These are phyloP conservation scores for Nissolia schottii DNA, from an alignment of 306 rosid species.

Conservation along the genomic window DNA sequence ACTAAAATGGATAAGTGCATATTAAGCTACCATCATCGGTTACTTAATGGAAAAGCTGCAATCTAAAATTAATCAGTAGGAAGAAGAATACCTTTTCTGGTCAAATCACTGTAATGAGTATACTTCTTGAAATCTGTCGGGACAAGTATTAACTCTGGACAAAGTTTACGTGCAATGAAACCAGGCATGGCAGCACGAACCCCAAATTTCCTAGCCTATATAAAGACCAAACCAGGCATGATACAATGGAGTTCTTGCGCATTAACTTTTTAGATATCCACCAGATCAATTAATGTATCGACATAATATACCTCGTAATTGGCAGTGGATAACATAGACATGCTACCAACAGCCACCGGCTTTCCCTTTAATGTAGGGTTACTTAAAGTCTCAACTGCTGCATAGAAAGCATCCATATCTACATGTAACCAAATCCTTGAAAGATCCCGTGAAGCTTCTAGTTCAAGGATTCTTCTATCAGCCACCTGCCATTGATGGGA, in stretches of 20 bases:
- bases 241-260: background rate
- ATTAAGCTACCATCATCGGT: constrained; percentile 2
- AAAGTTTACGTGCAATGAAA: constrained; percentile 79
- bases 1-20: constrained; percentile 41
- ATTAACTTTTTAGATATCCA: background rate
- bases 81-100: constrained; percentile 64
- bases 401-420: constrained; percentile 99
- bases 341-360: constrained; percentile 89
- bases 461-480: constrained; percentile 60
- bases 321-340: constrained; percentile 94
- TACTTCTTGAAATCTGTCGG: constrained; percentile 82
- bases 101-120: constrained; percentile 61
- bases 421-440: constrained; percentile 92
- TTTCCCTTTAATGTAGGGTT: constrained; percentile 62
- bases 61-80: constrained; percentile 1
- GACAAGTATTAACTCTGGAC: constrained; percentile 81
- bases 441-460: constrained; percentile 72
- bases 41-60: background rate
- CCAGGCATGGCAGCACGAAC: constrained; percentile 99
- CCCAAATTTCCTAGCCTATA: constrained; percentile 84
- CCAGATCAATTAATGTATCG: background rate
- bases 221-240: constrained; percentile 5
- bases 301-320: constrained; percentile 76
- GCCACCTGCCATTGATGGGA: constrained; percentile 43
- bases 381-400: constrained; percentile 90